A percentile compares a stretch with the other conserved stretches of the same genome.
Conservation (phyloP, 2,329 filamentous ascomycete species). For the Penicillium sp. region DNA sequence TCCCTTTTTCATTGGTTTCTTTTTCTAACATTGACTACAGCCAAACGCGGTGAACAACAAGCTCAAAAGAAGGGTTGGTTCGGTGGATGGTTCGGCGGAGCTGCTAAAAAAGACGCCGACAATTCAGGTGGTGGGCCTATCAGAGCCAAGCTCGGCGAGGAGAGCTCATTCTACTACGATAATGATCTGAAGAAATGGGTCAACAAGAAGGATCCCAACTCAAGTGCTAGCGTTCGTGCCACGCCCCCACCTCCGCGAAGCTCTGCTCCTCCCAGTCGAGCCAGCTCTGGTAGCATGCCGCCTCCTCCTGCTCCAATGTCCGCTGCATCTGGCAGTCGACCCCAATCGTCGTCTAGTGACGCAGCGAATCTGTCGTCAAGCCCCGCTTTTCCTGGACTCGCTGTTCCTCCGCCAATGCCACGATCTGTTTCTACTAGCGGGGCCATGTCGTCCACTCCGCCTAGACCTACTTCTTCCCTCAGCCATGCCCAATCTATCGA, state of each 20-base stretch:
- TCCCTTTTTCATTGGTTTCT: not conserved
- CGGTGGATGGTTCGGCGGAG: conserved; percentile 74
- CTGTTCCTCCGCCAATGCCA: conserved; percentile 31
- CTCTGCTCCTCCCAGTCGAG: conserved; percentile 49
- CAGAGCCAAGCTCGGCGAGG: conserved; percentile 88
- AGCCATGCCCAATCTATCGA: conserved; percentile 95
- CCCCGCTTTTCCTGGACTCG: conserved; percentile 30
- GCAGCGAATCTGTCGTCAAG: conserved; percentile 29
- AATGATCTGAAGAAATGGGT: conserved; percentile 97
- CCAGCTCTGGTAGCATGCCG: conserved; percentile 56
- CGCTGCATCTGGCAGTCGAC: conserved; percentile 26
- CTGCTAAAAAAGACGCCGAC: conserved; percentile 55
- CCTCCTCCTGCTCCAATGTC: conserved; percentile 36
- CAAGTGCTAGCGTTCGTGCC: conserved; percentile 59
- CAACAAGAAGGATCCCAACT: conserved; percentile 81
- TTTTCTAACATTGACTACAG: conserved; percentile 45
- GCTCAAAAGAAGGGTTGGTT: conserved; percentile 67
- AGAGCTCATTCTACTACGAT: conserved; percentile 91
- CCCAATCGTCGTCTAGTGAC: conserved; percentile 33
- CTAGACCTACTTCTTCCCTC: conserved; percentile 75
- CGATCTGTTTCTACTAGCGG: not conserved
- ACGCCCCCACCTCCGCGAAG: conserved; percentile 78
- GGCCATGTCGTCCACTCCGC: conserved; percentile 42
- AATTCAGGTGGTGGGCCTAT: conserved; percentile 60
- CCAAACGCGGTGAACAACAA: conserved; percentile 33